Conservation (phyloP, 2,329 filamentous ascomycete genomes). For the Talaromyces amestolkiae region DNA sequence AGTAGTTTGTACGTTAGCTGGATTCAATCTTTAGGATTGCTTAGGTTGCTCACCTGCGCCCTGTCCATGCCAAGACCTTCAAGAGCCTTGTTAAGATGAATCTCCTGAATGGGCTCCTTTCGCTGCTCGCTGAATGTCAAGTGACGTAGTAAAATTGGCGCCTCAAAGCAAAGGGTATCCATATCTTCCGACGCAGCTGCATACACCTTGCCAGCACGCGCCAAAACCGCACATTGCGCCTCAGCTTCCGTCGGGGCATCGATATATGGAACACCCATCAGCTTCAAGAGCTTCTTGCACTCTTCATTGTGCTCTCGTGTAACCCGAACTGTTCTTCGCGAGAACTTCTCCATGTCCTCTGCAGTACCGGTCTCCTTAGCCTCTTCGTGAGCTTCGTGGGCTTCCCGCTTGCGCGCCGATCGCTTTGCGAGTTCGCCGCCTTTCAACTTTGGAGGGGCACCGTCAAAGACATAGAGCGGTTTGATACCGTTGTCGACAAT, state of each 20-base stretch:
- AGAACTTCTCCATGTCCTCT: slow-evolving; percentile 98
- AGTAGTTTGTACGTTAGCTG: neutral
- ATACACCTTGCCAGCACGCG: slow-evolving; percentile 89
- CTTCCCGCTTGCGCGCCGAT: slow-evolving; percentile 91
- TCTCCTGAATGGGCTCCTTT: slow-evolving; percentile 97
- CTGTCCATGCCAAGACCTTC: slow-evolving; percentile 85
- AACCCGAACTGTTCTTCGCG: slow-evolving; percentile 83
- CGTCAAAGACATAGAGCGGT: slow-evolving; percentile 96
- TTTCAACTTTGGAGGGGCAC: slow-evolving; percentile 94
- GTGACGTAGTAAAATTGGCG: slow-evolving; percentile 85
- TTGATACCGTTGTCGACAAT: slow-evolving; percentile 99
- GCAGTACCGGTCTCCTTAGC: slow-evolving; percentile 96
- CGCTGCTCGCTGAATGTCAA: slow-evolving; percentile 96
- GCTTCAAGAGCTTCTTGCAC: slow-evolving; percentile 82
- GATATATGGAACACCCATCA: slow-evolving; percentile 96
- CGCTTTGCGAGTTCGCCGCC: slow-evolving; percentile 95
- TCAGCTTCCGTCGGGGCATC: slow-evolving; percentile 95
- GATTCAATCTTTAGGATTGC: too few species aligned
- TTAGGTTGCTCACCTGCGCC: slow-evolving; percentile 61
- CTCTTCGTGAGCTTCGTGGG: slow-evolving; percentile 84
- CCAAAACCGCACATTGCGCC: slow-evolving; percentile 89
- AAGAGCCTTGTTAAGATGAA: slow-evolving; percentile 80
- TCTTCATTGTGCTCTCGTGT: slow-evolving; percentile 97
- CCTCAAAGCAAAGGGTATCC: slow-evolving; percentile 95
- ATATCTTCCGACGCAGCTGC: slow-evolving; percentile 97